Evolutionary conservation across 2,329 filamentous ascomycete genomes (phyloP), one percentile per base, ranked within the genome.

Genomic region (Chaetoscypha palmicola): DNA sequence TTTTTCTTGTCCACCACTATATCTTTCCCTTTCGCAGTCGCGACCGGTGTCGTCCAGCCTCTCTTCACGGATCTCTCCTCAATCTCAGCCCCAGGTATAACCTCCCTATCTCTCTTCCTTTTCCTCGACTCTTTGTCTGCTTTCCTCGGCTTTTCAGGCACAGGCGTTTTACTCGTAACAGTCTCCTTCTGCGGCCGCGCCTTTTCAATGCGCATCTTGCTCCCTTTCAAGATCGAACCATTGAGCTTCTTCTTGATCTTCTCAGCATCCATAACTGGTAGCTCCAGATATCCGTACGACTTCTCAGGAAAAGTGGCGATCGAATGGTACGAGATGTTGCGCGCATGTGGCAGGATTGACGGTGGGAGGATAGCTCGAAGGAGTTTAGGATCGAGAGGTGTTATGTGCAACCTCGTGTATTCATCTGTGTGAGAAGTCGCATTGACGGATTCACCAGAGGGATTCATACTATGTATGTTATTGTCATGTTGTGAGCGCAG

Each of bases 181-280:
- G 45, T 20, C 43, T 56, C 68, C 30, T 79, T 76, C 53, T 78
- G 71, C 0, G 84, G 79, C 38, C 79, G 79, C 5, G 92, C 92
- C 51, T 83, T 80, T 57, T 96, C 87, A 47, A 98, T 77, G 47
- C 79, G 79, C 57, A 97, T 78, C 66, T 95, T 97, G 48, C 74
- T 73, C 7, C 92, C 92, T 61, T 84, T 92, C 45, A 98, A 68
- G 19, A 86, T 83, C 2, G 83, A 77, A 23, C 91, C 91, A 70
- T 95, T 86, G 38, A 97, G 74, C 68, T 92, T 97, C 68, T 84
- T 91, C 68, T 82, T 88, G 42, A 97, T 67, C 64, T 89, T 94
- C n/a, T 91, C 84, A 8, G 91, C 92, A 53, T 94, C 89, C 65
- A 79, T 77, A 2, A 63, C 67, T 0, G 90, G 90, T 28, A 98